Evolutionary conservation across 106 monocot species (phyloP).

Genomic region (Agapanthus africanus): DNA sequence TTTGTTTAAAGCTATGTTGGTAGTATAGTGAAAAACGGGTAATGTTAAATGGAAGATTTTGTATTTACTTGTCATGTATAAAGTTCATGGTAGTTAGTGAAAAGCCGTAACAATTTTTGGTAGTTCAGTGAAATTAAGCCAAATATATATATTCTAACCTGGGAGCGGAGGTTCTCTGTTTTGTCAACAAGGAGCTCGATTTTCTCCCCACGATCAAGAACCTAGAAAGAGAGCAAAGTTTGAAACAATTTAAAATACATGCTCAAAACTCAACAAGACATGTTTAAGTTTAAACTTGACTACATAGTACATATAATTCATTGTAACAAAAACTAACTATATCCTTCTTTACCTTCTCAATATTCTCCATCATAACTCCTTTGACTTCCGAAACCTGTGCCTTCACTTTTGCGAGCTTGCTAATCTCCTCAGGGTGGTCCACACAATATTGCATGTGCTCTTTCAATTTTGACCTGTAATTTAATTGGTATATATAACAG

Average conservation of each 20-base stretch:
- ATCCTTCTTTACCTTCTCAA: slow-evolving; percentile 37
- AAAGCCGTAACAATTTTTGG: neutral
- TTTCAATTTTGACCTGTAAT: slow-evolving; percentile 24
- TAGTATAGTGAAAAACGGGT: too few relatives aligned
- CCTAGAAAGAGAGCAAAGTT: slow-evolving; percentile 28
- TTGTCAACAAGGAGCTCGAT: slow-evolving; percentile 74
- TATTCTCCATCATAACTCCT: slow-evolving; percentile 40
- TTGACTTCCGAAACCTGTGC: slow-evolving; percentile 34
- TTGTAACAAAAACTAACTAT: too few relatives aligned
- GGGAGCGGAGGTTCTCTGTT: slow-evolving; percentile 71
- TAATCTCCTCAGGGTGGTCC: slow-evolving; percentile 34
- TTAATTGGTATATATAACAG: neutral
- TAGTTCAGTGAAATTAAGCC: neutral
- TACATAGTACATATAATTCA: too few relatives aligned
- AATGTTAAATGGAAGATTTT: too few relatives aligned
- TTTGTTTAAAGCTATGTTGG: too few relatives aligned
- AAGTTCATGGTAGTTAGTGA: too few relatives aligned
- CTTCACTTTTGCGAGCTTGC: slow-evolving; percentile 36
- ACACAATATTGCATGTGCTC: slow-evolving; percentile 32
- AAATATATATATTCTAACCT: slow-evolving; percentile 28
- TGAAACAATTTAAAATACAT: neutral
- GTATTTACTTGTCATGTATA: too few relatives aligned
- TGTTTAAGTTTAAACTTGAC: neutral
- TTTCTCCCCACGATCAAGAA: slow-evolving; percentile 76
- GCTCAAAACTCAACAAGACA: neutral